phyloP scores from a whole-genome alignment of 768 basidiomycete species.

The Suillus americanus region DNA sequence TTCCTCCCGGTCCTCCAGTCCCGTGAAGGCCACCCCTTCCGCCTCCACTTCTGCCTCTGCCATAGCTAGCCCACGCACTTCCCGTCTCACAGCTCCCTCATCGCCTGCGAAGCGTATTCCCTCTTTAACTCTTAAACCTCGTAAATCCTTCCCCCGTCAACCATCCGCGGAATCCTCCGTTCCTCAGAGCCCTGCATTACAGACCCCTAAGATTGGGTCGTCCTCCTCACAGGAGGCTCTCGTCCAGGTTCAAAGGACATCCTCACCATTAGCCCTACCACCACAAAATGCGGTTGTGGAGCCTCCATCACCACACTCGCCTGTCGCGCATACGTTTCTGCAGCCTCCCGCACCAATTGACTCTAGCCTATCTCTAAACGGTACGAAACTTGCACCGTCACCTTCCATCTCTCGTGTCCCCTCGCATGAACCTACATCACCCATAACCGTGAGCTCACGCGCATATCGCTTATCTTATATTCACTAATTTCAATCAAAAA shows the following conservation, averaged over 20 bases:
- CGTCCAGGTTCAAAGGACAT: constrained; percentile 29
- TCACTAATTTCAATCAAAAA: constrained; percentile 12
- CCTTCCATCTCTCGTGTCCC: constrained; percentile 2
- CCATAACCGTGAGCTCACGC: constrained; percentile 20
- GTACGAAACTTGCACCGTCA: not conserved
- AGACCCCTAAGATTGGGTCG: constrained; percentile 30
- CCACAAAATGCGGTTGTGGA: constrained; percentile 32
- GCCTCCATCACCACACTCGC: constrained; percentile 20
- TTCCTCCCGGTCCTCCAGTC: constrained; percentile 68
- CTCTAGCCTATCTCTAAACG: constrained; percentile 17
- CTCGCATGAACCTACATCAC: constrained; percentile 23
- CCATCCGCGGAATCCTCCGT: constrained; percentile 38
- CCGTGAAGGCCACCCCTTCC: constrained; percentile 43
- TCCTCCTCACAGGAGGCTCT: constrained; percentile 26
- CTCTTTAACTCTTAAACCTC: constrained; percentile 46
- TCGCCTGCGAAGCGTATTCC: constrained; percentile 63
- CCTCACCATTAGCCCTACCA: constrained; percentile 40
- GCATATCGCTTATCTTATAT: not conserved
- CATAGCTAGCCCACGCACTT: constrained; percentile 23
- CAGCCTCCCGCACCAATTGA: constrained; percentile 18
- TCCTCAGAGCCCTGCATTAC: constrained; percentile 29
- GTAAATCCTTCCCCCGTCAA: constrained; percentile 49
- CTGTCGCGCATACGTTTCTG: constrained; percentile 10
- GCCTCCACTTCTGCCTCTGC: constrained; percentile 31
- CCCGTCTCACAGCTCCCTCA: constrained; percentile 32